Base-by-base conservation (phyloP, 2,329 filamentous ascomycete species). In the Hymenoscyphus linearis region DNA sequence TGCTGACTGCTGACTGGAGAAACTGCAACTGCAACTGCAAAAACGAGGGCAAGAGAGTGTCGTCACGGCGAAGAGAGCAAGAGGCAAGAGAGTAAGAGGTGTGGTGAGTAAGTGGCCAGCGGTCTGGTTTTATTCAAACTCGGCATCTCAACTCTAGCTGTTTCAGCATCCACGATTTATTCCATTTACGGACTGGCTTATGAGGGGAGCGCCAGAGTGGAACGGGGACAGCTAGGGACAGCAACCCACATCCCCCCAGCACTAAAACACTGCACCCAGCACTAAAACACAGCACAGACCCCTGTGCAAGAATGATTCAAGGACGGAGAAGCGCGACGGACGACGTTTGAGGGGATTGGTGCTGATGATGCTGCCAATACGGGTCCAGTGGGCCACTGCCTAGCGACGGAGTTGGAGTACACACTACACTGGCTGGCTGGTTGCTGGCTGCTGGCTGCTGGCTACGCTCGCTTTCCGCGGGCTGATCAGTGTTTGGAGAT, bases 71-170 rank as follows among this genome's bases (percentile, higher is more conserved):
- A 57, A 57, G 34, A 62, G 35, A 52, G 47, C 9, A 25, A 47
- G 16, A n/a, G 16, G 44, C 27, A 57, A 57, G 34, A 62, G 35
- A 52, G 47, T 7, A 25, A 47, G 16, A n/a, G 16, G 18, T n/a
- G 26, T 59, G 54, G 52, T 18, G 40, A 57, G 35, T 62, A 64
- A 64, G 40, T 47, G 40, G 40, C 22, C n/a, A 64, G 67, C 66
- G 67, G 66, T 67, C 66, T 67, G 65, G 68, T 67, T 68, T 68
- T 69, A 70, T 64, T 50, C 58, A 56, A 65, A 64, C 55, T 52
- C 60, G 56, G 57, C 58, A 37, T 62, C 61, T 55, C 44, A 56
- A 35, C 55, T 62, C 60, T 68, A 67, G 66, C 53, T 63, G 66
- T 68, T 68, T 68, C 66, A 68, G 60, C 60, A 55, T 52, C 63